Evolutionary conservation across 345 rosid species (phyloP).

Genomic region (Excoecaria cochinchinensis): DNA sequence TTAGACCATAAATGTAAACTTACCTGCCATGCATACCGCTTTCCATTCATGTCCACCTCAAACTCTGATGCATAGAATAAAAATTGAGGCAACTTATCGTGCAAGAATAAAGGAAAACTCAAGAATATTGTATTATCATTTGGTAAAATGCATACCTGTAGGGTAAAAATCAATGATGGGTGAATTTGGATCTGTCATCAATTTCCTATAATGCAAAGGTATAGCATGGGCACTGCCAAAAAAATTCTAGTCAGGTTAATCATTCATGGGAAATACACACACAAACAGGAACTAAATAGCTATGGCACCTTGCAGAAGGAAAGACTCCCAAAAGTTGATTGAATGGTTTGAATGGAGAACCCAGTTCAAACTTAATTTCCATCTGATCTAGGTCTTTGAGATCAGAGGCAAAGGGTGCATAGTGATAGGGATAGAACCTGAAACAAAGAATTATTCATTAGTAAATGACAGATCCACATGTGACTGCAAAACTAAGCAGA

Average conservation of each 20-base stretch:
- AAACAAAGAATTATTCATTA: constrained; percentile 18
- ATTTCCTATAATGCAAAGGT: constrained; percentile 64
- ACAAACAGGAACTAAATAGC: constrained; percentile 3
- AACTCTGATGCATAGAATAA: constrained; percentile 57
- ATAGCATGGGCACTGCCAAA: constrained; percentile 87
- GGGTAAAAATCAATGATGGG: constrained; percentile 92
- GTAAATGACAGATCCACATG: neutral
- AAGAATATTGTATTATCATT: constrained; percentile 11
- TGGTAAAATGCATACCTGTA: constrained; percentile 43
- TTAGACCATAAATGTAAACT: constrained; percentile 20
- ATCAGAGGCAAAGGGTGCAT: constrained; percentile 99
- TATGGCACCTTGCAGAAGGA: constrained; percentile 82
- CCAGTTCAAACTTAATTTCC: constrained; percentile 66
- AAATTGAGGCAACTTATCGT: constrained; percentile 18
- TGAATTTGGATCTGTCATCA: constrained; percentile 87
- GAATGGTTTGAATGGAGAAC: constrained; percentile 86
- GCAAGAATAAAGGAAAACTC: constrained; percentile 5
- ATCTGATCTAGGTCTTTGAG: constrained; percentile 69
- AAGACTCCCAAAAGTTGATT: constrained; percentile 92
- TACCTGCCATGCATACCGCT: constrained; percentile 93
- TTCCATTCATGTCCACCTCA: constrained; percentile 92
- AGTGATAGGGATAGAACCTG: constrained; percentile 97
- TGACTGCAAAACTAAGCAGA: neutral
- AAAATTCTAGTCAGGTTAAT: constrained; percentile 18
- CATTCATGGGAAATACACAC: neutral